Evolutionary conservation across 129 eudicot species (phyloP).

Genomic region (Helianthus tuberosus): DNA sequence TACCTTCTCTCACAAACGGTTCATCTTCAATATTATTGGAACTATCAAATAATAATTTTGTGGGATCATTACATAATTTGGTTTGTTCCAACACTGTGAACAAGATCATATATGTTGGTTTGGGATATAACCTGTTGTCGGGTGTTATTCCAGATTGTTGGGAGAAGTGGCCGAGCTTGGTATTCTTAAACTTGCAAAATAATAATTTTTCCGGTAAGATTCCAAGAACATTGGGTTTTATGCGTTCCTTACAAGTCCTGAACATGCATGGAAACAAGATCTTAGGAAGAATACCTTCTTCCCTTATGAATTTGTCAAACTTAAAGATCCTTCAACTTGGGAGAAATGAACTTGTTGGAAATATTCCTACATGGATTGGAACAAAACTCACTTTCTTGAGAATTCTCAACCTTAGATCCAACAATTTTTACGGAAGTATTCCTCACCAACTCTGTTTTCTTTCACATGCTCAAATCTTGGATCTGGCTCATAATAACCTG

Average conservation of each 20-base stretch:
- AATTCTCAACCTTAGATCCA: too few species aligned
- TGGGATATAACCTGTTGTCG: slow-evolving; percentile 30
- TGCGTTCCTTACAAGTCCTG: neutral
- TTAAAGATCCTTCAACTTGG: neutral
- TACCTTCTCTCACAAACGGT: neutral
- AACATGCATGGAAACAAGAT: neutral
- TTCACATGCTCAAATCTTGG: too few species aligned
- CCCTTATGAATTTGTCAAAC: neutral
- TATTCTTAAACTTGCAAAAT: neutral
- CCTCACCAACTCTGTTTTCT: too few species aligned
- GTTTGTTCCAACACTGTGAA: slow-evolving; percentile 22
- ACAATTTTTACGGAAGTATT: too few species aligned
- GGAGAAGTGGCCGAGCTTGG: slow-evolving; percentile 8
- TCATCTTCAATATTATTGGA: neutral
- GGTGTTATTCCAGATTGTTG: slow-evolving; percentile 38
- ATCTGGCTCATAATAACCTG: too few species aligned
- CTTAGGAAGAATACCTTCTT: neutral
- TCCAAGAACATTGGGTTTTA: neutral
- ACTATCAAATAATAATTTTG: neutral
- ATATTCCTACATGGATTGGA: too few species aligned
- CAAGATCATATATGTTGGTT: neutral
- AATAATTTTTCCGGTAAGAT: neutral
- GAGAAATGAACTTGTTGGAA: too few species aligned
- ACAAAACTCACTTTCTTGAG: too few species aligned
- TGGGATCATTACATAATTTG: slow-evolving; percentile 15